Percentiles rank a stretch among this genome's conserved stretches.
Evolutionary conservation across 2,329 filamentous ascomycete genomes (phyloP).

Genomic region (Epichloe uncinata): DNA sequence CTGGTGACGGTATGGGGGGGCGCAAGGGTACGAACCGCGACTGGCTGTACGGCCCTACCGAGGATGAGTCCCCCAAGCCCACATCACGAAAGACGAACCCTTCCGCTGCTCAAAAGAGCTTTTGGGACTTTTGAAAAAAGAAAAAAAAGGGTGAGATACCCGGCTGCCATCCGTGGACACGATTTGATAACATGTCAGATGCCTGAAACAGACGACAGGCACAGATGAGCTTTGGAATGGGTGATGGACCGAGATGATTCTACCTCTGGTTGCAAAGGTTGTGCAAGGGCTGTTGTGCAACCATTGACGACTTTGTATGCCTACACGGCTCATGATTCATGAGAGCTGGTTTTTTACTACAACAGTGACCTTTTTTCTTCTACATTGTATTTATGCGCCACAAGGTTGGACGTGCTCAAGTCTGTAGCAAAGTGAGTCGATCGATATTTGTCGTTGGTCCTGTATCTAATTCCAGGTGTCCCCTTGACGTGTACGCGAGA

Average conservation of each 20-base stretch:
- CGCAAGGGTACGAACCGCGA: constrained; percentile 38
- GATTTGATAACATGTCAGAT: not conserved
- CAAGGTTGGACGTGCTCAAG: not conserved
- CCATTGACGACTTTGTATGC: not conserved
- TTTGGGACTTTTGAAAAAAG: constrained; percentile 33
- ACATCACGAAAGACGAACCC: constrained; percentile 23
- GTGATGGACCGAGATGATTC: constrained; percentile 3
- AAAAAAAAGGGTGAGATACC: not conserved
- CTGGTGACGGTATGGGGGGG: constrained; percentile 55
- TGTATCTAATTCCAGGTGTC: not conserved
- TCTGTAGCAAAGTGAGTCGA: not conserved
- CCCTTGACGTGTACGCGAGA: too few species aligned
- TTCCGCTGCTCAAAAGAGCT: constrained; percentile 13
- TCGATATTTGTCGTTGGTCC: not conserved
- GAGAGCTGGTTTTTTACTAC: constrained; percentile 10
- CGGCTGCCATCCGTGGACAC: not conserved
- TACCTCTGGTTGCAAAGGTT: constrained; percentile 1
- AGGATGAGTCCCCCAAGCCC: constrained; percentile 24
- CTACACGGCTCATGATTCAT: constrained; percentile 22
- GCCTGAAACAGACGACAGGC: not conserved
- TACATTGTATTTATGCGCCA: constrained; percentile 1
- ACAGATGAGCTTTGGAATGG: not conserved
- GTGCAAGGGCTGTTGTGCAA: constrained; percentile 2
- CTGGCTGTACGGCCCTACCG: constrained; percentile 46
- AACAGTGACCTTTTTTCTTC: constrained; percentile 2